These are phyloP conservation scores for Saccharomycopsis phalli DNA, from an alignment of 1,139 yeast genomes.

Conservation along the genomic window DNA sequence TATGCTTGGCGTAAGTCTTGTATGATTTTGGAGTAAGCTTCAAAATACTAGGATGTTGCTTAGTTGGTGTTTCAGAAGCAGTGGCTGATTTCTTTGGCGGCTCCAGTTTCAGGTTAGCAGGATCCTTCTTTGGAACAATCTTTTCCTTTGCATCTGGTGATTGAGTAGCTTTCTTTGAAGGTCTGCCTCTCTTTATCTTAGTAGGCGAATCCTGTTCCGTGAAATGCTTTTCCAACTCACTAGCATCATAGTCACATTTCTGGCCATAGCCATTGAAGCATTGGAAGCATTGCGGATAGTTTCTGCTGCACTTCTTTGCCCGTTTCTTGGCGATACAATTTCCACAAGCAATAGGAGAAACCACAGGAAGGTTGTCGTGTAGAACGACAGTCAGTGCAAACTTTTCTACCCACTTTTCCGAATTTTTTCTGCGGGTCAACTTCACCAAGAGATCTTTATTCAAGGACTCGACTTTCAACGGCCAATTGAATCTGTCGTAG, in stretches of 20 bases:
- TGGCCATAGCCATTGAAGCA: conserved; percentile 4
- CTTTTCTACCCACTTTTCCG: background rate
- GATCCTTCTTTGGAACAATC: too few relatives aligned
- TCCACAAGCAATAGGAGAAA: conserved; percentile 2
- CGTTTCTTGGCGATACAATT: background rate
- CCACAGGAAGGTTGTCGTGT: conserved; percentile 1
- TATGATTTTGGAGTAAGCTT: too few relatives aligned
- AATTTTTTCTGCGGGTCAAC: background rate
- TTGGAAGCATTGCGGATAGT: conserved; percentile 8
- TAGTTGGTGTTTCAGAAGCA: too few relatives aligned
- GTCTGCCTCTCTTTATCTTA: too few relatives aligned
- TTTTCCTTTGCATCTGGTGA: too few relatives aligned
- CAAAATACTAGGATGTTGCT: too few relatives aligned
- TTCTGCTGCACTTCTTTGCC: conserved; percentile 1
- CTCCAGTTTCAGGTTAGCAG: too few relatives aligned
- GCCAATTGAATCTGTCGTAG: background rate
- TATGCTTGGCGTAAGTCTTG: too few relatives aligned
- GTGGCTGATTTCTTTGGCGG: too few relatives aligned
- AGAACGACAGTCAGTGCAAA: background rate
- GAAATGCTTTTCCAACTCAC: background rate
- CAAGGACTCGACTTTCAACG: background rate
- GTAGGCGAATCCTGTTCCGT: too few relatives aligned
- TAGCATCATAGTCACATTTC: conserved; percentile 3
- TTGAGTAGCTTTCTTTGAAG: too few relatives aligned
- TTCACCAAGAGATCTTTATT: background rate